These are phyloP conservation scores for Phlebopus sp. DNA, from an alignment of 1,284 basidiomycete genomes.

Conservation along the genomic window DNA sequence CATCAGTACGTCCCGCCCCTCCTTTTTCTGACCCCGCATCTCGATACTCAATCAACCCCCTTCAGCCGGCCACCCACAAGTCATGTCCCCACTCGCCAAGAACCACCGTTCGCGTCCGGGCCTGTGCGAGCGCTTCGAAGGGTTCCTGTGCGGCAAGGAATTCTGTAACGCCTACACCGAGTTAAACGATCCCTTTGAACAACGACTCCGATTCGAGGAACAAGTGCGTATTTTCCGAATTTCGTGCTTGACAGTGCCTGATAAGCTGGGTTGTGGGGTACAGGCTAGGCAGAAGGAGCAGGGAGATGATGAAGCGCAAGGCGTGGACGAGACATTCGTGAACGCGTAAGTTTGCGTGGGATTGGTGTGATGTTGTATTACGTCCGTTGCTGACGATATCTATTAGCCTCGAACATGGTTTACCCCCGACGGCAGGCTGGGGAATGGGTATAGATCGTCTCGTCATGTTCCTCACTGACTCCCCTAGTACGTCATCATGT, in stretches of 20 bases:
- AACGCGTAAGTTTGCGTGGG: slow-evolving; percentile 69
- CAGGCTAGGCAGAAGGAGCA: slow-evolving; percentile 89
- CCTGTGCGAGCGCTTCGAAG: slow-evolving; percentile 97
- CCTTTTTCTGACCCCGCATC: neutral
- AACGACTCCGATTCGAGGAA: slow-evolving; percentile 94
- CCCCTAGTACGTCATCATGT: slow-evolving; percentile 60
- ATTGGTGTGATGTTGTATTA: neutral
- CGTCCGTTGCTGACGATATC: slow-evolving; percentile 4
- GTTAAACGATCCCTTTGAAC: slow-evolving; percentile 97
- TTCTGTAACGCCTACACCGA: slow-evolving; percentile 98
- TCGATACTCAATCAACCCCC: neutral
- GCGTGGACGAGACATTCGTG: slow-evolving; percentile 92
- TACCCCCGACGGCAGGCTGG: slow-evolving; percentile 97
- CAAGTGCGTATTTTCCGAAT: slow-evolving; percentile 46
- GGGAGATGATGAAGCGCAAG: slow-evolving; percentile 98
- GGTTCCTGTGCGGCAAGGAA: slow-evolving; percentile 98
- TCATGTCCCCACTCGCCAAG: slow-evolving; percentile 99
- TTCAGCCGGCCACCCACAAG: slow-evolving; percentile 95
- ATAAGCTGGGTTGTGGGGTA: neutral
- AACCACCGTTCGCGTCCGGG: slow-evolving; percentile 92
- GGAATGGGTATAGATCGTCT: slow-evolving; percentile 92
- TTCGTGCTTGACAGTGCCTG: neutral
- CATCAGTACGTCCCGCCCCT: slow-evolving; percentile 59
- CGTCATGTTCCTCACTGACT: slow-evolving; percentile 96
- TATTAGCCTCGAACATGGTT: slow-evolving; percentile 87